Evolutionary conservation across 805 yeast species (phyloP).

Genomic region (Zygosaccharomyces bailii): DNA sequence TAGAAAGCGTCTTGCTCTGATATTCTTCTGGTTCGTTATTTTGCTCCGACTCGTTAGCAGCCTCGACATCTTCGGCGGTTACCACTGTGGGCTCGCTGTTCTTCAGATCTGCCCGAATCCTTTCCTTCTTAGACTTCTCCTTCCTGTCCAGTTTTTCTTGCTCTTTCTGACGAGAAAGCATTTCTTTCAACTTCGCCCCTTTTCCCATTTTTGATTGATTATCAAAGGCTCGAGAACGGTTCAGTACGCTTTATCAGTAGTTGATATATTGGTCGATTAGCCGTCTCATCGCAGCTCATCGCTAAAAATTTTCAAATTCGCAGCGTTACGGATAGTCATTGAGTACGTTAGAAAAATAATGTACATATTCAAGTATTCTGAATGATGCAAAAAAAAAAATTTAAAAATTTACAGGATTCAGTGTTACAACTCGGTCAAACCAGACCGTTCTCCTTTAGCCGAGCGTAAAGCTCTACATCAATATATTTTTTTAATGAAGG

Average conservation of each 20-base stretch:
- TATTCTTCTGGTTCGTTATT: slow-evolving; percentile 37
- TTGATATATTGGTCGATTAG: background rate
- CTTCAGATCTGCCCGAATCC: slow-evolving; percentile 20
- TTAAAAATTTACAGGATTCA: background rate
- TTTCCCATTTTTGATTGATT: slow-evolving; percentile 30
- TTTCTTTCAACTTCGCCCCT: slow-evolving; percentile 34
- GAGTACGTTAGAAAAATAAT: background rate
- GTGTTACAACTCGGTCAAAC: slow-evolving; percentile 7
- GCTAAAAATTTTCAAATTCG: slow-evolving; percentile 15
- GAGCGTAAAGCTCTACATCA: slow-evolving; percentile 54
- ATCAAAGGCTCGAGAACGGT: slow-evolving; percentile 1
- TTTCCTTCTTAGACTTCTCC: slow-evolving; percentile 24
- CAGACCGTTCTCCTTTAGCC: slow-evolving; percentile 51
- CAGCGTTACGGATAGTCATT: background rate
- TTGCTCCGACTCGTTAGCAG: slow-evolving; percentile 14
- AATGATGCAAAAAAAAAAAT: background rate
- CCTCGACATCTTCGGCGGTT: slow-evolving; percentile 31
- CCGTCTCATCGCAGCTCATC: slow-evolving; percentile 29
- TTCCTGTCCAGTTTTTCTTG: slow-evolving; percentile 23
- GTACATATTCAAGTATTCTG: too few relatives aligned
- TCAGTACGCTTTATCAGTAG: background rate
- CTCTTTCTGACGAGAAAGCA: slow-evolving; percentile 29
- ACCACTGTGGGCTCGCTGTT: slow-evolving; percentile 35
- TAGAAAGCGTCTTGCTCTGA: slow-evolving; percentile 52
- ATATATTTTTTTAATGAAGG: slow-evolving; percentile 57